Base-by-base conservation (phyloP, 495 filamentous ascomycete genomes). In the Cudoniella acicularis region DNA sequence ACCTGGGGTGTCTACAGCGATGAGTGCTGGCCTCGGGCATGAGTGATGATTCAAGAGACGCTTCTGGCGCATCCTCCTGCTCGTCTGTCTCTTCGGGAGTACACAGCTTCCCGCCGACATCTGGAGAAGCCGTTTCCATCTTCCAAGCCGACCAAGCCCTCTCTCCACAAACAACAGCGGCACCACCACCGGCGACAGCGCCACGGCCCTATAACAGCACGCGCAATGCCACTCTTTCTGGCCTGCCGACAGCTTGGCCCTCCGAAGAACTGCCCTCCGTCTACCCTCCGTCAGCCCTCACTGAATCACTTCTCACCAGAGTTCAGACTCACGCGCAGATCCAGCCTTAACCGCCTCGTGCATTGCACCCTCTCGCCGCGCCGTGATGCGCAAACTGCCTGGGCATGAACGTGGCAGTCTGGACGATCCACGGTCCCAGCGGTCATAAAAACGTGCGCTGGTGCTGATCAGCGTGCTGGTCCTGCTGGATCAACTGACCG, bases 371-470 rank as follows among this genome's bases (percentile, higher is more conserved):
- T 41, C 36, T 8, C 8, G 36, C 36, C 8, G 8, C 36, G 36
- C 36, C 36, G 8, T 16, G 16, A 16, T 16, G 16, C 36, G 16
- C 9, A 16, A 8, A 41, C 43, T 46, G 17, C 18, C 43, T 6
- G n/a, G 18, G 43, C 43, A 46, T 46, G 43, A 46, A 46, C 43
- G 43, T 46, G 43, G 43, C 43, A 46, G 43, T 46, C n/a, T 46
- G 43, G n/a, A 17, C 43, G 43, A 9, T 46, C 43, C 43, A 46
- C 43, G 43, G 43, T 21, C n/a, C 43, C 6, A 46, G 18, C 43
- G 13, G 8, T 46, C 43, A 16, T n/a, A 4, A 46, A 46, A 46
- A 46, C 43, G 43, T 46, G 43, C 43, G 43, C 43, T 36, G 30
- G 17, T 46, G 43, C n/a, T 46, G 43, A 21, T 46, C 18, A n/a